phyloP scores from a whole-genome alignment of 2,329 filamentous ascomycete genomes.

The Aspergillus sergii region DNA sequence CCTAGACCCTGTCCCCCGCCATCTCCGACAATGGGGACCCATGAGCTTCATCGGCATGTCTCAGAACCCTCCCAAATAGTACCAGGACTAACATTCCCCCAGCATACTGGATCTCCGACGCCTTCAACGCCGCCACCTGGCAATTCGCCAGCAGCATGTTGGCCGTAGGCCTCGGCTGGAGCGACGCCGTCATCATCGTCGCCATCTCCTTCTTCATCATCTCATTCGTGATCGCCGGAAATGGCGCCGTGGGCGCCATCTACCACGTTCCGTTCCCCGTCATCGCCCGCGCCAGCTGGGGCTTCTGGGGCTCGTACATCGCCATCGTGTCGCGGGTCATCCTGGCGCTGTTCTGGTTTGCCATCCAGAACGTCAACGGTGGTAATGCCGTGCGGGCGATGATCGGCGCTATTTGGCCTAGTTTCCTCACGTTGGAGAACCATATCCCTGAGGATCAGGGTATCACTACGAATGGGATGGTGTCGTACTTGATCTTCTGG shows the following conservation, averaged over 20 bases:
- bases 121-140: slow-evolving; percentile 58
- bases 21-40: slow-evolving; percentile 50
- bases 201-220: slow-evolving; percentile 56
- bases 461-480: slow-evolving; percentile 50
- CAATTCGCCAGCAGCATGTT: slow-evolving; percentile 55
- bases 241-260: slow-evolving; percentile 57
- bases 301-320: slow-evolving; percentile 60
- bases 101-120: slow-evolving; percentile 57
- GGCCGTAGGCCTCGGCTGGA: slow-evolving; percentile 57
- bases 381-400: slow-evolving; percentile 57
- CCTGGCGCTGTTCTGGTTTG: slow-evolving; percentile 64
- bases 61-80: neutral
- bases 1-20: slow-evolving; percentile 51
- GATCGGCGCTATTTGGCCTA: slow-evolving; percentile 56
- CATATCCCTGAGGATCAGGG: slow-evolving; percentile 44
- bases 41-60: slow-evolving; percentile 44
- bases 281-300: slow-evolving; percentile 58
- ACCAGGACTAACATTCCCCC: neutral
- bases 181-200: slow-evolving; percentile 53
- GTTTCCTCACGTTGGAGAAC: slow-evolving; percentile 41
- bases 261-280: slow-evolving; percentile 61
- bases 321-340: slow-evolving; percentile 57
- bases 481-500: slow-evolving; percentile 49
- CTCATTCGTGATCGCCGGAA: slow-evolving; percentile 62
- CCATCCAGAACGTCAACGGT: slow-evolving; percentile 67